Percentiles rank a stretch among this genome's conserved stretches.
Conservation (phyloP, 768 basidiomycete genomes). For the Boletus huronensis region DNA sequence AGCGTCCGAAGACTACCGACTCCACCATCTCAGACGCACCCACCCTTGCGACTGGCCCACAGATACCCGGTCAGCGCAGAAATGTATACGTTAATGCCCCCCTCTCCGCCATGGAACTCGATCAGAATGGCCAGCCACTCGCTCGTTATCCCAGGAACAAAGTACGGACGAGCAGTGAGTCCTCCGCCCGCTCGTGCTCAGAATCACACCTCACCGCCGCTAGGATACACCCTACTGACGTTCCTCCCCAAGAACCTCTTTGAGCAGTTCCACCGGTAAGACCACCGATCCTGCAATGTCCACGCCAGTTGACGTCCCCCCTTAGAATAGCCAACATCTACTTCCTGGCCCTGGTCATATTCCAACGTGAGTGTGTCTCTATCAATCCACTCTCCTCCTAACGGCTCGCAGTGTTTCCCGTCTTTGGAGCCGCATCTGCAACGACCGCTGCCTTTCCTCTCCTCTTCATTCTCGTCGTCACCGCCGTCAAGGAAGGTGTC, state of each 20-base stretch:
- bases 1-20: constrained; percentile 34
- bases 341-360: constrained; percentile 78
- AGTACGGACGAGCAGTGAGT: constrained; percentile 89
- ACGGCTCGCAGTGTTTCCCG: constrained; percentile 63
- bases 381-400: neutral
- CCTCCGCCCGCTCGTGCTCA: neutral
- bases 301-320: constrained; percentile 8
- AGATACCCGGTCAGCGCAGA: constrained; percentile 53
- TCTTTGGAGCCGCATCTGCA: constrained; percentile 87
- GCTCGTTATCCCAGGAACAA: constrained; percentile 87
- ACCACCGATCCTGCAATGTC: neutral
- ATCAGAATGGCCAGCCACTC: constrained; percentile 70
- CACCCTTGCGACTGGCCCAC: constrained; percentile 15
- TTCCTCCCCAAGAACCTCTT: constrained; percentile 93
- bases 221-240: constrained; percentile 87
- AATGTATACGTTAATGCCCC: constrained; percentile 81
- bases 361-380: constrained; percentile 55
- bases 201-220: neutral
- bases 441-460: constrained; percentile 82
- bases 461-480: constrained; percentile 81
- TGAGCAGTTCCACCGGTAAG: constrained; percentile 89
- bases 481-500: constrained; percentile 92
- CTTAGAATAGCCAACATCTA: too few species aligned
- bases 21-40: constrained; percentile 30
- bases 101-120: constrained; percentile 60